These are phyloP conservation scores for Alternaria sp. DNA, from an alignment of 2,329 filamentous ascomycete species.

Conservation along the genomic window DNA sequence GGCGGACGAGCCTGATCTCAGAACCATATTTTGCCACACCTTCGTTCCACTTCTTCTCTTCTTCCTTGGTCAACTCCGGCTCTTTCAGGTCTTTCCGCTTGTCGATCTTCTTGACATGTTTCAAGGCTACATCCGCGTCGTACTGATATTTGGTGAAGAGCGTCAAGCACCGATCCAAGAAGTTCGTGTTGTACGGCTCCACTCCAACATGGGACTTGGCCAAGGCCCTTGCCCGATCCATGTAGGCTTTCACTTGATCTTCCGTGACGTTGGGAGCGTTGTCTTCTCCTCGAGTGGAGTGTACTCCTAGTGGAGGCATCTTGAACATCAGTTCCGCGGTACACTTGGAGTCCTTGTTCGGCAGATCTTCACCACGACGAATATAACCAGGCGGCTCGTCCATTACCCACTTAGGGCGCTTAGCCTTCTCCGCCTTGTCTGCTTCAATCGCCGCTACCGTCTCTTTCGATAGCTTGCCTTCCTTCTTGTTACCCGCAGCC, in stretches of 20 bases:
- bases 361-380: conserved; percentile 79
- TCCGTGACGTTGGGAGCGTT: conserved; percentile 54
- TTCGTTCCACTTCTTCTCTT: conserved; percentile 91
- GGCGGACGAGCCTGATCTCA: conserved; percentile 81
- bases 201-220: conserved; percentile 70
- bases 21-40: conserved; percentile 89
- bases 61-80: conserved; percentile 76
- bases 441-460: conserved; percentile 78
- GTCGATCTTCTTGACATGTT: conserved; percentile 71
- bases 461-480: conserved; percentile 79
- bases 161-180: conserved; percentile 81
- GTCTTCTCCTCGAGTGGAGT: conserved; percentile 55
- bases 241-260: conserved; percentile 75
- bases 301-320: conserved; percentile 64
- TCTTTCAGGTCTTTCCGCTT: conserved; percentile 78
- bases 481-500: conserved; percentile 70
- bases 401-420: conserved; percentile 89
- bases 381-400: conserved; percentile 90
- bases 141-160: conserved; percentile 76
- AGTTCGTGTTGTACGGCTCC: conserved; percentile 78
- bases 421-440: conserved; percentile 78
- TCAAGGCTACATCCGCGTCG: conserved; percentile 72
- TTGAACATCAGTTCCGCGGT: conserved; percentile 81
- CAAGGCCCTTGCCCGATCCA: conserved; percentile 70
- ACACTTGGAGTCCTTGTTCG: conserved; percentile 72